Conservation (phyloP, 768 basidiomycete species). For the Phanerodontia chrysosporium region DNA sequence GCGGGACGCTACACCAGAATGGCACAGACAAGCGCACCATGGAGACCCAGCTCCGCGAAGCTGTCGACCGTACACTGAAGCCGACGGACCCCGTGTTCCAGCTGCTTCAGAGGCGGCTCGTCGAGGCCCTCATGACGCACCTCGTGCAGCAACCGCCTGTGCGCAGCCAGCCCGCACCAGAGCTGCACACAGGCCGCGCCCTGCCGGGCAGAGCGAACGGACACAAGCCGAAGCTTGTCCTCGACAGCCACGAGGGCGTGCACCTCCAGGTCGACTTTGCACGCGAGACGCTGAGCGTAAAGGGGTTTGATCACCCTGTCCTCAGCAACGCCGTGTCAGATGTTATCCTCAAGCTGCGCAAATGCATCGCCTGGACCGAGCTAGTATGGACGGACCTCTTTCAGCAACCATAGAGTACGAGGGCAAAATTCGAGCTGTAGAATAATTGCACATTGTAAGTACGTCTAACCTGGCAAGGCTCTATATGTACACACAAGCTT, state of each 20-base stretch:
- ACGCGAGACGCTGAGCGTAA: slow-evolving; percentile 31
- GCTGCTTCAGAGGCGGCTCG: slow-evolving; percentile 56
- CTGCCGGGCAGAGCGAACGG: neutral
- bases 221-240: slow-evolving; percentile 8
- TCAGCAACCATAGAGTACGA: neutral
- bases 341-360: slow-evolving; percentile 35
- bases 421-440: neutral
- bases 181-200: slow-evolving; percentile 20
- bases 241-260: slow-evolving; percentile 11
- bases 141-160: slow-evolving; percentile 17
- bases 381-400: slow-evolving; percentile 53
- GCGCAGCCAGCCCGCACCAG: slow-evolving; percentile 5
- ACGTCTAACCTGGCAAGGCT: too few relatives aligned
- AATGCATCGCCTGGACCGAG: slow-evolving; percentile 50
- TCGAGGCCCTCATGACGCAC: slow-evolving; percentile 33
- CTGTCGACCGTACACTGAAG: slow-evolving; percentile 60
- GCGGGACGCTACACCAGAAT: neutral
- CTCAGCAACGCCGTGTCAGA: slow-evolving; percentile 42
- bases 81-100: slow-evolving; percentile 62
- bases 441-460: too few relatives aligned
- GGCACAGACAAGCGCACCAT: slow-evolving; percentile 24
- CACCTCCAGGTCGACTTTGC: neutral
- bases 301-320: slow-evolving; percentile 66
- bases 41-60: slow-evolving; percentile 50
- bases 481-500: neutral